Conservation (phyloP, 805 yeast species). For the Wickerhamiella qilinensis region DNA sequence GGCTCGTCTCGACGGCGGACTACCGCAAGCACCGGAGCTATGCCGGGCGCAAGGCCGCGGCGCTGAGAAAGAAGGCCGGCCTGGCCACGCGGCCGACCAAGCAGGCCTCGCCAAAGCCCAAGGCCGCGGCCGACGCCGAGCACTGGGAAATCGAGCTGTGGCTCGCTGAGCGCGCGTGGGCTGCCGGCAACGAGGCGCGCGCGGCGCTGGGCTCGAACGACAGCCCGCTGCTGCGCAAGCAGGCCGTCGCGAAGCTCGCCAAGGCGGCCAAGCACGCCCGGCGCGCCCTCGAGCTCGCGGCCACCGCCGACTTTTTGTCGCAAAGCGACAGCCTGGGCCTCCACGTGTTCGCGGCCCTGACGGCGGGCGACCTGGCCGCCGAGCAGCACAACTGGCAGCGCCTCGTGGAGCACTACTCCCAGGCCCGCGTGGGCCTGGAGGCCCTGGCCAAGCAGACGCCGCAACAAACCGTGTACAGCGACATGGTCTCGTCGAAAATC, state of each 20-base stretch:
- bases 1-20: constrained; percentile 48
- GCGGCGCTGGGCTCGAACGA: constrained; percentile 37
- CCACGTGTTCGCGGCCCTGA: constrained; percentile 25
- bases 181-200: constrained; percentile 50
- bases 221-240: constrained; percentile 29
- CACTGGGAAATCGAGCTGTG: constrained; percentile 45
- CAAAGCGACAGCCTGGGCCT: constrained; percentile 13
- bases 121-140: constrained; percentile 28
- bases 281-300: constrained; percentile 21
- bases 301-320: constrained; percentile 8
- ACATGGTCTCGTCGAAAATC: constrained; percentile 38
- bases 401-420: constrained; percentile 37
- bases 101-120: constrained; percentile 25
- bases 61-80: constrained; percentile 46
- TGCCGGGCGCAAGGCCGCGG: constrained; percentile 41
- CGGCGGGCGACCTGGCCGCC: constrained; percentile 36
- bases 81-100: constrained; percentile 54
- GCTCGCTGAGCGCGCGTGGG: constrained; percentile 62
- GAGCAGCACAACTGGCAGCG: constrained; percentile 38
- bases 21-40: constrained; percentile 51
- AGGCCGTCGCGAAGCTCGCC: constrained; percentile 50
- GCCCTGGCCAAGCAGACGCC: constrained; percentile 27
- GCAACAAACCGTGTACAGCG: constrained; percentile 27
- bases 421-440: constrained; percentile 47
- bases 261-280: constrained; percentile 35